Percentiles rank a stretch among this genome's conserved stretches.
These are phyloP conservation scores for Tolypocladium guangdongense DNA, from an alignment of 2,329 filamentous ascomycete genomes.

Conservation along the genomic window DNA sequence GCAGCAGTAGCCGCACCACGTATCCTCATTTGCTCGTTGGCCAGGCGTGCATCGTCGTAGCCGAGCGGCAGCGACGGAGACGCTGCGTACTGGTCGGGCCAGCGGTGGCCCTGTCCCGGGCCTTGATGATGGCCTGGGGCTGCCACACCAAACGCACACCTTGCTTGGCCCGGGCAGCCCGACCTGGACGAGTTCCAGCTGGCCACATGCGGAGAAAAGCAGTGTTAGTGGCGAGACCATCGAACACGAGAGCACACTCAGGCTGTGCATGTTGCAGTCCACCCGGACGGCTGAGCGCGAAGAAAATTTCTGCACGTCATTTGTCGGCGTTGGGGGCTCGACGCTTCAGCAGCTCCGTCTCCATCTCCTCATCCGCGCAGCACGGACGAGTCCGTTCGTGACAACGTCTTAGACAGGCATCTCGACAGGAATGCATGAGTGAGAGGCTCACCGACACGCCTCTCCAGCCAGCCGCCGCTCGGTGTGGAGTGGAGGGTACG, in stretches of 20 bases:
- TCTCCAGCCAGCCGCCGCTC: too few species aligned
- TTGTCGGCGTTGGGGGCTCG: neutral
- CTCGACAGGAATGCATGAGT: too few species aligned
- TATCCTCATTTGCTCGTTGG: neutral
- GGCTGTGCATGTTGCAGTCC: neutral
- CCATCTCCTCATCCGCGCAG: too few species aligned
- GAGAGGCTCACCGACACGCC: too few species aligned
- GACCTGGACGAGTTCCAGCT: neutral
- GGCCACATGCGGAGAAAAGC: neutral
- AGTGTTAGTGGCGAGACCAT: neutral
- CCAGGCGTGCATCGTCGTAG: neutral
- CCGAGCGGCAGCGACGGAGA: neutral
- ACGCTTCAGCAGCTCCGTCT: too few species aligned
- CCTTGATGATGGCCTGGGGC: too few species aligned
- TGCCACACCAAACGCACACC: neutral
- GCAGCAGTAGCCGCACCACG: neutral
- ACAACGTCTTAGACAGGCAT: too few species aligned
- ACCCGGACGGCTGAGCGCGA: neutral
- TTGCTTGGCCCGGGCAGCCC: neutral
- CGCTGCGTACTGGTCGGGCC: too few species aligned
- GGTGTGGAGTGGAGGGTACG: too few species aligned
- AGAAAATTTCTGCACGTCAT: neutral
- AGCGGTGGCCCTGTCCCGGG: too few species aligned
- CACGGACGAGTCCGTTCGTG: too few species aligned
- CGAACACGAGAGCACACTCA: neutral